Evolutionary conservation across 1,284 basidiomycete genomes (phyloP).

Genomic region (Coniophora puteana): DNA sequence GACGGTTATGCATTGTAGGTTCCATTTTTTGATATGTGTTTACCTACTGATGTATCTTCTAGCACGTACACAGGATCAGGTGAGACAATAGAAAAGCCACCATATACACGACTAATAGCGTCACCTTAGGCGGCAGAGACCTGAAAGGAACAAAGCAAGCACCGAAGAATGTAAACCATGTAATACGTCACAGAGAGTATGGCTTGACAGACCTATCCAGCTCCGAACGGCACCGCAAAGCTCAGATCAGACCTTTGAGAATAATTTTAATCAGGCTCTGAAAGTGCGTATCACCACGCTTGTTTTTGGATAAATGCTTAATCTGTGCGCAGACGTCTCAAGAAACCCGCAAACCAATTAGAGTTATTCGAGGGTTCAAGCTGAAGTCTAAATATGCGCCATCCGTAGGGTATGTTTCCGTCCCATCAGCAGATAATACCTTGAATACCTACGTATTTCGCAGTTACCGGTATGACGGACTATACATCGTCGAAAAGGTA

Average conservation of each 20-base stretch:
- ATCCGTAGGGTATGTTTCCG: conserved; percentile 54
- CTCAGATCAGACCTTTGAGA: conserved; percentile 74
- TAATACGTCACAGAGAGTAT: neutral
- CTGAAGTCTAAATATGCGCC: conserved; percentile 66
- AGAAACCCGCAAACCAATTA: conserved; percentile 71
- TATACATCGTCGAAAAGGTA: conserved; percentile 75
- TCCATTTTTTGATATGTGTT: neutral
- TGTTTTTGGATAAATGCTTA: neutral
- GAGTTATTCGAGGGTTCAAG: conserved; percentile 83
- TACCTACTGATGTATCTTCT: conserved; percentile 1
- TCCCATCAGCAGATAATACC: conserved; percentile 1
- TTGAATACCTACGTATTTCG: conserved; percentile 1
- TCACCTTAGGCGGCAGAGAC: conserved; percentile 66
- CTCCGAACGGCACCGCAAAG: conserved; percentile 83
- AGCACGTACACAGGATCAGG: conserved; percentile 79
- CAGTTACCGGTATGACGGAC: conserved; percentile 82
- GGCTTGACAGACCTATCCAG: conserved; percentile 32
- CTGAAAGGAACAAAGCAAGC: conserved; percentile 72
- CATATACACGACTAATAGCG: neutral
- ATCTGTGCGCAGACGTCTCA: conserved; percentile 51
- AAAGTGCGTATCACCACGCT: conserved; percentile 35
- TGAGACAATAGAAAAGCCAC: conserved; percentile 12
- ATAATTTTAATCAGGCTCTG: conserved; percentile 64
- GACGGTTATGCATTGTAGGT: conserved; percentile 77
- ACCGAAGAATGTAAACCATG: conserved; percentile 66